A percentile compares a stretch with the other conserved stretches of the same genome.
These are phyloP conservation scores for Ustilago bromivora DNA, from an alignment of 1,284 basidiomycete species.

Conservation along the genomic window DNA sequence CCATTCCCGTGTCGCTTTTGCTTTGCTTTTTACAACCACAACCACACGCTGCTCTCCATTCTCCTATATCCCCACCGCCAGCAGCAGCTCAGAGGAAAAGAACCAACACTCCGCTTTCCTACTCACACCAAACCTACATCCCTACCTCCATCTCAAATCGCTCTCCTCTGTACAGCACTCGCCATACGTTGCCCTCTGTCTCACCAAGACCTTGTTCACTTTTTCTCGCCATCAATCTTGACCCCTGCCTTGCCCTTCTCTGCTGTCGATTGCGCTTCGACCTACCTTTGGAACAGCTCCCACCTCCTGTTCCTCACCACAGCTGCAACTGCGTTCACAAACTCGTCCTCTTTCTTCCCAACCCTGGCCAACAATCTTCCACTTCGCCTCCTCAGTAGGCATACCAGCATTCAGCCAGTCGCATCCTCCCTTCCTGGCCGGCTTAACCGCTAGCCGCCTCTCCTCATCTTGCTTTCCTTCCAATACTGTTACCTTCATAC, in stretches of 20 bases:
- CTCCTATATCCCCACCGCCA: background rate
- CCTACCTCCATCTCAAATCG: slow-evolving; percentile 4
- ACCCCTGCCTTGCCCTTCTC: background rate
- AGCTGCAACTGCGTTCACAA: background rate
- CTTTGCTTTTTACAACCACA: background rate
- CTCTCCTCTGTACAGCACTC: slow-evolving; percentile 25
- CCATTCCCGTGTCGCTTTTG: slow-evolving; percentile 2
- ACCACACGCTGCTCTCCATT: background rate
- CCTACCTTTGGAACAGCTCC: slow-evolving; percentile 30
- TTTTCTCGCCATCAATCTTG: slow-evolving; percentile 1
- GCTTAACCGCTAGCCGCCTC: background rate
- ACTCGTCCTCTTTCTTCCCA: background rate
- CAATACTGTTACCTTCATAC: background rate
- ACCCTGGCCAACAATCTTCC: background rate
- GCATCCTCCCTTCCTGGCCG: background rate
- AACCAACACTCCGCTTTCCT: slow-evolving; percentile 6
- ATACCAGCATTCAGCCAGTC: background rate
- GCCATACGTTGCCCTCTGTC: slow-evolving; percentile 8
- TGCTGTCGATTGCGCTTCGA: background rate
- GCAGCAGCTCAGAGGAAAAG: too few relatives aligned
- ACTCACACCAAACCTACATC: background rate
- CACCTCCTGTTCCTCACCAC: background rate
- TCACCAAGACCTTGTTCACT: slow-evolving; percentile 19
- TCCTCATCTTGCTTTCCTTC: background rate
- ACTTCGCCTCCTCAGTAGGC: slow-evolving; percentile 7